Base-by-base conservation (phyloP, 2,329 filamentous ascomycete genomes). In the Pyrenochaeta sp. region DNA sequence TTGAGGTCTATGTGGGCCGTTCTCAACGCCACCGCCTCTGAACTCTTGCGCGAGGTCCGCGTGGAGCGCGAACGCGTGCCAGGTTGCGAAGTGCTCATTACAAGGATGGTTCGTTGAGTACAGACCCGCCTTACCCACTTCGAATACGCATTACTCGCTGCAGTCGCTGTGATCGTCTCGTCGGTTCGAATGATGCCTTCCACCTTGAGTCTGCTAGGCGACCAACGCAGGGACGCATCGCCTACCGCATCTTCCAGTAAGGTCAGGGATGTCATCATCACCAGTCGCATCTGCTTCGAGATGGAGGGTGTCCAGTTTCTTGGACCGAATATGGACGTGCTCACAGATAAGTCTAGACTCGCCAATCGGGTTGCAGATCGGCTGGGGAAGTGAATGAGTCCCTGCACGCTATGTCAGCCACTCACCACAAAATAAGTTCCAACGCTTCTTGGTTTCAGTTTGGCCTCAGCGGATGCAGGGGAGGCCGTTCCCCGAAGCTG, bases 311-410 rank as follows among this genome's bases (percentile, higher is more conserved):
- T 54, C 50, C 32, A 44, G 32, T 45, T 37, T 32, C 46, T 61
- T 44, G 57, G 54, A 46, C 62, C 54, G 50, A 62, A 65, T 63
- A 44, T 47, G 61, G 59, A 67, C 61, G 57, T 61, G 62, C 53
- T 66, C 69, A 65, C 53, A 66, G 62, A 63, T 47, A 52, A 60
- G 55, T 55, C 58, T 55, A 43, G 53, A 49, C 62, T 75, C 70
- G 70, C 73, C 72, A 76, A 75, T 75, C 72, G 67, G 70, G 52
- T 64, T 59, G 64, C 67, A 63, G 61, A 73, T 73, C 65, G 64
- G 47, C 64, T 65, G 57, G 49, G 50, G 55, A 61, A 51, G 61
- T 66, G 49, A 62, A 66, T 57, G 43, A 22, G 56, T 50, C 66
- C 66, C 58, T 66, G 64, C 51, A 62, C 66, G 52, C 67, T 67